These are phyloP conservation scores for Aureobasidium pullulans DNA, from an alignment of 2,329 filamentous ascomycete species.

Conservation along the genomic window DNA sequence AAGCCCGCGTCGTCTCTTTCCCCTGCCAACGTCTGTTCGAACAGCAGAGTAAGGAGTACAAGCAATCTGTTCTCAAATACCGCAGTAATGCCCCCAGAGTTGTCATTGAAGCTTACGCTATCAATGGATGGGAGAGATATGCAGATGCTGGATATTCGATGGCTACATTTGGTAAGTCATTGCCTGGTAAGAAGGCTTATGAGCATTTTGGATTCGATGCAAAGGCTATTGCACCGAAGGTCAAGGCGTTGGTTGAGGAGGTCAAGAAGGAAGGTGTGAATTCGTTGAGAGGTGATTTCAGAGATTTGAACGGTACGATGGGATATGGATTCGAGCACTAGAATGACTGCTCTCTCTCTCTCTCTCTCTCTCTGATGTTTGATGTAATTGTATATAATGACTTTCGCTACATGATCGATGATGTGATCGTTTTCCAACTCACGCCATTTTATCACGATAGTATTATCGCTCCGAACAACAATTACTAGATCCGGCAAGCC, in stretches of 20 bases:
- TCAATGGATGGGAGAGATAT: conserved; percentile 54
- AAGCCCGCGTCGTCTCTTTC: conserved; percentile 43
- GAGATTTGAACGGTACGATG: conserved; percentile 23
- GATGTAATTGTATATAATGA: too few relatives aligned
- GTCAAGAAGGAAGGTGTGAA: conserved; percentile 30
- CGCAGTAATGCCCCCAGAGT: conserved; percentile 30
- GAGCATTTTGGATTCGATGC: conserved; percentile 50
- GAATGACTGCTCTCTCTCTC: neutral
- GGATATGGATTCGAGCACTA: conserved; percentile 20
- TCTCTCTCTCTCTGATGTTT: too few relatives aligned
- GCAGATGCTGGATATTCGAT: conserved; percentile 50
- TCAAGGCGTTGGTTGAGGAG: conserved; percentile 30
- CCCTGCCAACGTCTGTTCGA: conserved; percentile 46
- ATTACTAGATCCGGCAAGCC: too few relatives aligned
- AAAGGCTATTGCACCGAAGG: conserved; percentile 36
- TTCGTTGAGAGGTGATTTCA: conserved; percentile 24
- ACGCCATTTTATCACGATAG: too few relatives aligned
- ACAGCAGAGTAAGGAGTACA: conserved; percentile 39
- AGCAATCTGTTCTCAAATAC: conserved; percentile 16
- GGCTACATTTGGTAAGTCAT: conserved; percentile 48
- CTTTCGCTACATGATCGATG: too few relatives aligned
- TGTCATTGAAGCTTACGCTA: conserved; percentile 54
- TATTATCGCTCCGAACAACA: too few relatives aligned
- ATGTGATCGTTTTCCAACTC: too few relatives aligned
- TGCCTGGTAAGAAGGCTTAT: conserved; percentile 49